Evolutionary conservation across 2,329 filamentous ascomycete genomes (phyloP).

Genomic region (Penicillium sp.): DNA sequence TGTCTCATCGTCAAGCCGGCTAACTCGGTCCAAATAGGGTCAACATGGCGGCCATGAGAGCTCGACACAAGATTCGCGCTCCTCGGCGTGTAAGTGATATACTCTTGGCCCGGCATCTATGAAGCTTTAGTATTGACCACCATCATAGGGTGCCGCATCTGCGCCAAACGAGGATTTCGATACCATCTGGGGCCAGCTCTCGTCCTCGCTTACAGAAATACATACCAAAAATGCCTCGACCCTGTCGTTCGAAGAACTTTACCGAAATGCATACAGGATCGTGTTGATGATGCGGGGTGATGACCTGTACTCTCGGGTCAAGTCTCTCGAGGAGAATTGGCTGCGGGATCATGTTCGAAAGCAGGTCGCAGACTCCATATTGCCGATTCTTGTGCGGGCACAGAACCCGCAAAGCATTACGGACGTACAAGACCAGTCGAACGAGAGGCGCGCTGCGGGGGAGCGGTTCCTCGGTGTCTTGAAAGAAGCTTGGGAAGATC

Average conservation of each 20-base stretch:
- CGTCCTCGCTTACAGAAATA: constrained; percentile 79
- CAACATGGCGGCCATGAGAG: constrained; percentile 54
- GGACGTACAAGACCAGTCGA: constrained; percentile 61
- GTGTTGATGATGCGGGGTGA: constrained; percentile 86
- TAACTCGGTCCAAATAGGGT: background rate
- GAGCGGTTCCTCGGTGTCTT: constrained; percentile 79
- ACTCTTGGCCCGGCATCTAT: background rate
- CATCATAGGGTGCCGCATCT: constrained; percentile 55
- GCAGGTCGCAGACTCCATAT: constrained; percentile 70
- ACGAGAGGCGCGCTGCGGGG: constrained; percentile 76
- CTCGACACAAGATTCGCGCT: constrained; percentile 65
- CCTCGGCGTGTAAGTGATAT: constrained; percentile 62
- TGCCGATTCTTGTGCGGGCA: constrained; percentile 65
- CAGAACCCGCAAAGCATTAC: constrained; percentile 44
- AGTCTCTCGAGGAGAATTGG: constrained; percentile 79
- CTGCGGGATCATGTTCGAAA: constrained; percentile 72
- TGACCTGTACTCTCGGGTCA: constrained; percentile 77
- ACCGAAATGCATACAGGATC: constrained; percentile 91
- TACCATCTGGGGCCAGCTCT: constrained; percentile 76
- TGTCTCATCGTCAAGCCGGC: background rate
- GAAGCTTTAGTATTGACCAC: constrained; percentile 15
- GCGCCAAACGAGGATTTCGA: constrained; percentile 75
- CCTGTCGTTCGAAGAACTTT: constrained; percentile 93
- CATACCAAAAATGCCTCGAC: constrained; percentile 87
- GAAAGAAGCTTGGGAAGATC: constrained; percentile 80